Evolutionary conservation across 352 stramenopile species (phyloP).

Genomic region (Globisporangium acanthophoron): DNA sequence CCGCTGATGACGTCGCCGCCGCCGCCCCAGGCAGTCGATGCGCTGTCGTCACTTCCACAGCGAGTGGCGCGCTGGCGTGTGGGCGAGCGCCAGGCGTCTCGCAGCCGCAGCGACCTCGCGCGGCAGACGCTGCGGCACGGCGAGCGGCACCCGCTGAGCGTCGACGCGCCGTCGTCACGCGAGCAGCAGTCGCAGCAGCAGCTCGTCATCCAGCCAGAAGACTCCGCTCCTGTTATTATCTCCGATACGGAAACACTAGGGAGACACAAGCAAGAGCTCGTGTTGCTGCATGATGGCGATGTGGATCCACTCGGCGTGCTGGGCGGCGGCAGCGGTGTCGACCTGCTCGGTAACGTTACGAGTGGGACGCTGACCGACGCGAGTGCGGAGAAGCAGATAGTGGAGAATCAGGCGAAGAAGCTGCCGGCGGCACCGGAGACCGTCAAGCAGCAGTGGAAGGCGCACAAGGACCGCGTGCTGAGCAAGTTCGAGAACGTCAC

Average conservation of each 20-base stretch:
- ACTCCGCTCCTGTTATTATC: neutral
- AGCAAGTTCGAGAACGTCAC: constrained; percentile 56
- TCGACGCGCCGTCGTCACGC: neutral
- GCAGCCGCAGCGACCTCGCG: constrained; percentile 20
- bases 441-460: constrained; percentile 58
- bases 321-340: constrained; percentile 6
- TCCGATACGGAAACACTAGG: neutral
- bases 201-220: too few species aligned
- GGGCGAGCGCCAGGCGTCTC: constrained; percentile 22
- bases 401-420: neutral
- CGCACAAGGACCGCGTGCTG: constrained; percentile 62
- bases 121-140: constrained; percentile 16
- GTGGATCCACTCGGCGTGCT: constrained; percentile 62
- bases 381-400: neutral
- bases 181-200: neutral
- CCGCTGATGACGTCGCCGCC: too few species aligned
- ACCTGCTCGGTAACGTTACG: neutral
- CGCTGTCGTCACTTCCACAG: neutral
- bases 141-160: constrained; percentile 42
- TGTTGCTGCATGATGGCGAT: constrained; percentile 61
- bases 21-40: neutral
- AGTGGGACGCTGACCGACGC: neutral
- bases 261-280: constrained; percentile 30
- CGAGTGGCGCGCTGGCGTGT: constrained; percentile 34
- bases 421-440: constrained; percentile 14